Evolutionary conservation across 1,139 yeast species (phyloP), one percentile per base, ranked within the genome.

Genomic region (Yamadazyma atlantica): DNA sequence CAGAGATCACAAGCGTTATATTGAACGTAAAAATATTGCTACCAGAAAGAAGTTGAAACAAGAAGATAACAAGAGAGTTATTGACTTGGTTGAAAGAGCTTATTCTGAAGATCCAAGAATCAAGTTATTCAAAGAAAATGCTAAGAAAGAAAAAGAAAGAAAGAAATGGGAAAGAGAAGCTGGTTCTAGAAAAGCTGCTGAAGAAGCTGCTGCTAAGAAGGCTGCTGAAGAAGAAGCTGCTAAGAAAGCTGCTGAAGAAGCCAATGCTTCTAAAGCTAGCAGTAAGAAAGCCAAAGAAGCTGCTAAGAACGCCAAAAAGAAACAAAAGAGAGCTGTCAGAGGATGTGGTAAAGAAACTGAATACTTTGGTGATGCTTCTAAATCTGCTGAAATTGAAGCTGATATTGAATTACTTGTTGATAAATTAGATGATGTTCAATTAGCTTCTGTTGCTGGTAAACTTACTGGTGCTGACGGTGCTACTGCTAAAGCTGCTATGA

Each of bases 1-100:
- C 81, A 89, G 99, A 78, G 98, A 92, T 65, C 95, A 92, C 79
- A 92, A 92, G 77, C 95, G 99, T 73, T 87, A 89, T 74, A 85
- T 90, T 55, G 98, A 92, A 73, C 88, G 92, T 76, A 92, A 94
- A 78, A 92, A 92, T 76, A 78, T 87, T 66, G 90, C 96, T 52
- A 88, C 95, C 46, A 87, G 99, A 75, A 86, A 86, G 76, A 92
- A 92, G 85, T 86, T 81, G 77, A 94, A 94, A 83, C 90, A 92
- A 60, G 97, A 92, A 60, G 99, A 92, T 67, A 90, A 85, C 72
- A 87, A 90, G 64, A 81, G 97, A 62, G 68, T 92, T 50, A 80
- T 86, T 51, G 89, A 85, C 54, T 69, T 89, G 47, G 92, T 94
- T 37, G 96, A 87, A 67, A 80, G 94, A 62, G 96, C 95, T 32